These are phyloP conservation scores for Yamadazyma sp. DNA, from an alignment of 1,139 yeast genomes.

Conservation along the genomic window DNA sequence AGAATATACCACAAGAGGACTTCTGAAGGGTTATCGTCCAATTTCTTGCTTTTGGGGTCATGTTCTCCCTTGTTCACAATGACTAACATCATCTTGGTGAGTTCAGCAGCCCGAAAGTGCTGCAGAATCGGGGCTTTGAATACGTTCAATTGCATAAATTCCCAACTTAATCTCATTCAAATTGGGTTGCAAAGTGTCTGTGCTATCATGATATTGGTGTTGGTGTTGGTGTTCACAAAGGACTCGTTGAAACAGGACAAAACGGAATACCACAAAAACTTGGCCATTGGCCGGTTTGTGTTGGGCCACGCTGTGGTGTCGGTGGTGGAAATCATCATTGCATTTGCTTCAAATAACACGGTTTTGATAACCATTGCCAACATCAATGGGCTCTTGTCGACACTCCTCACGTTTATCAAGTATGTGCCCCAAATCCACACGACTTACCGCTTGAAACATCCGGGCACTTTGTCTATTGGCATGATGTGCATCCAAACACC, in stretches of 20 bases:
- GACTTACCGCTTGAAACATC: slow-evolving; percentile 66
- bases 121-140: slow-evolving; percentile 43
- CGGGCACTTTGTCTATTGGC: slow-evolving; percentile 76
- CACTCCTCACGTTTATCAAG: slow-evolving; percentile 64
- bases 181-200: slow-evolving; percentile 67
- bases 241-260: slow-evolving; percentile 48
- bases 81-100: slow-evolving; percentile 64
- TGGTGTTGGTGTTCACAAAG: slow-evolving; percentile 51
- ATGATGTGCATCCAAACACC: slow-evolving; percentile 92
- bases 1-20: slow-evolving; percentile 59
- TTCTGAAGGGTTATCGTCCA: slow-evolving; percentile 79
- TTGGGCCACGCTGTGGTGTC: slow-evolving; percentile 36
- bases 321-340: slow-evolving; percentile 32
- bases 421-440: slow-evolving; percentile 80
- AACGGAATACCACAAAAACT: slow-evolving; percentile 43
- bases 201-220: slow-evolving; percentile 58
- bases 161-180: slow-evolving; percentile 70
- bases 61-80: slow-evolving; percentile 70
- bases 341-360: slow-evolving; percentile 21
- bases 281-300: slow-evolving; percentile 41
- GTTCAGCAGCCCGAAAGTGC: slow-evolving; percentile 55
- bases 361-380: slow-evolving; percentile 49
- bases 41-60: slow-evolving; percentile 70
- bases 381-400: slow-evolving; percentile 61
- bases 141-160: slow-evolving; percentile 63